Evolutionary conservation across 2,329 filamentous ascomycete species (phyloP), one percentile per base, ranked within the genome.

Genomic region (Gaeumannomyces sp.): DNA sequence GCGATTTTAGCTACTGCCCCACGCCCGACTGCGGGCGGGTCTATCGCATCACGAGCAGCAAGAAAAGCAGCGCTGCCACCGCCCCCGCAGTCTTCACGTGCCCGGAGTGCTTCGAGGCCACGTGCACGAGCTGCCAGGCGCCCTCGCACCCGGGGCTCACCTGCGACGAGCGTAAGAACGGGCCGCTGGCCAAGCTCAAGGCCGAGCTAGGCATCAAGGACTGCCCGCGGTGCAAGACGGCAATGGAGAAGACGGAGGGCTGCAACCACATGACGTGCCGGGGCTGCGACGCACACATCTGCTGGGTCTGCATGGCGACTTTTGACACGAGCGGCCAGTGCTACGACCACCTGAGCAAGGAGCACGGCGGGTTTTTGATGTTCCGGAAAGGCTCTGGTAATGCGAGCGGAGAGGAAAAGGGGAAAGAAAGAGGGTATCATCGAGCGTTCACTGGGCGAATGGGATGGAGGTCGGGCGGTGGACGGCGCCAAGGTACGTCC

Each of bases 1-100:
- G 70, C 13, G 56, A 66, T 0, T 70, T 81, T 13, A 73, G 71
- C 4, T 76, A 75, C 67, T 83, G 80, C 63, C 76, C 78, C 1
- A 79, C 77, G 0, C 73, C 78, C 0, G 78, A 80, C 67, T 83
- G 80, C 65, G 71, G 67, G 8, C 73, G 74, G 25, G 69, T 81
- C 13, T 83, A 82, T 67, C 76, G 79, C 10, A 61, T 66, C 45
- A 66, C 38, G 27, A 29, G 2, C 2, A 31, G 3, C 19, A 19
- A 16, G 11, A 3, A 22, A 19, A 10, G 22, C 22, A 13, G 27
- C 22, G 57, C 22, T 22, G 22, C 56, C 64, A 19, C 50, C 22
- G 2, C 56, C 3, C 5, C 27, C 27, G 60, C 50, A 1, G 66
- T 67, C 0, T 74, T 73, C 64, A 76, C 70, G 0, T 82, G 80